Evolutionary conservation across 225 moss, liverwort and hornwort genomes (phyloP), one percentile per base, ranked within the genome.

Genomic region (Pseudisothecium myosuroides): DNA sequence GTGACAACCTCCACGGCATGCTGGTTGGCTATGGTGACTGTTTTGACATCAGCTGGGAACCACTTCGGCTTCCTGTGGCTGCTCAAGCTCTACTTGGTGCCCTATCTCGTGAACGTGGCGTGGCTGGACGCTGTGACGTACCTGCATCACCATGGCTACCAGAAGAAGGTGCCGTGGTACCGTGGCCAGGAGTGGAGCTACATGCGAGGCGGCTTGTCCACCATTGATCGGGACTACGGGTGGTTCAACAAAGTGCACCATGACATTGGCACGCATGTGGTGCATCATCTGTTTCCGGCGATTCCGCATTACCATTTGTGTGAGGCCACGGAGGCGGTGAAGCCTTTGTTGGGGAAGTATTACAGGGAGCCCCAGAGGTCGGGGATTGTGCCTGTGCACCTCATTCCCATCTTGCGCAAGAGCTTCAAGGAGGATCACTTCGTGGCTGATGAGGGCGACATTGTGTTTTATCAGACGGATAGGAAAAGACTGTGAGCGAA

Each of bases 151-250:
- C 94, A 96, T 43, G 95, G 94, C 7, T 93, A 93, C 83, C 92
- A 94, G 81, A 90, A 94, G 72, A 94, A 95, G 87, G 88, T 96
- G 55, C 95, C 95, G 2, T 95, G 95, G 95, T 96, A 95, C 90
- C 90, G 95, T 16, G 96, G 94, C 36, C 91, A 93, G 84, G 94
- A 96, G 66, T 95, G 96, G 96, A 95, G 87, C 86, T 94, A 93
- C 93, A 72, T 93, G 90, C 91, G 93, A 17, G 96, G 96, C 13
- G 95, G 93, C 36, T 65, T 96, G 88, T 93, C 92, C 37, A 94
- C 95, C 29, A 93, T 95, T 17, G 94, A 95, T 27, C 88, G 92
- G 19, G 95, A 95, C 90, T 95, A 95, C 58, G 92, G 93, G 6
- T 7, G 88, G 59, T 89, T 95, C 83, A 94, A 94, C 88, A 94